Percentiles rank a stretch among this genome's conserved stretches.
Evolutionary conservation across 768 basidiomycete genomes (phyloP).

Genomic region (Lyophyllum semitale): DNA sequence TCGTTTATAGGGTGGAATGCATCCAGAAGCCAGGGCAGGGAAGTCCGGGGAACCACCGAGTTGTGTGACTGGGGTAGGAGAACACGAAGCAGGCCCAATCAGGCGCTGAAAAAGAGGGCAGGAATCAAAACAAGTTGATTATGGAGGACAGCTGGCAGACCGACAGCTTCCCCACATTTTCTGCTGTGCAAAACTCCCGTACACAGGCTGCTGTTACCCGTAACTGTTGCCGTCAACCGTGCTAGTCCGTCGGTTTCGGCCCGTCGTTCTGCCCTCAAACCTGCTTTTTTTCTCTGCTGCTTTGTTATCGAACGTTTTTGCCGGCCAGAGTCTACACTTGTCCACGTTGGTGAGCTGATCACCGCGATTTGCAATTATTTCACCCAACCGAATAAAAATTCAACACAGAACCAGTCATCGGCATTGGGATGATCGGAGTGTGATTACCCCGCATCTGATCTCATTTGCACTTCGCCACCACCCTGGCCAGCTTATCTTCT

Average conservation of each 20-base stretch:
- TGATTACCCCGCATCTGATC: conserved; percentile 17
- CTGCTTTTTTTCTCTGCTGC: not conserved
- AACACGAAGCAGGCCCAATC: conserved; percentile 2
- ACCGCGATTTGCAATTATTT: too few relatives aligned
- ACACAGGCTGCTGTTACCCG: not conserved
- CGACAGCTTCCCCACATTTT: conserved; percentile 3
- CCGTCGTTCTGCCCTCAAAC: not conserved
- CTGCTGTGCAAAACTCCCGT: not conserved
- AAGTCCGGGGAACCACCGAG: conserved; percentile 18
- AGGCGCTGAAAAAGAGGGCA: conserved; percentile 2
- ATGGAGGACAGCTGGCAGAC: conserved; percentile 1
- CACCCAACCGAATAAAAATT: conserved; percentile 4
- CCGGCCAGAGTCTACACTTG: too few relatives aligned
- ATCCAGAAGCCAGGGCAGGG: not conserved
- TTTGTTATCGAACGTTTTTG: conserved; percentile 1
- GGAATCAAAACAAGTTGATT: conserved; percentile 3
- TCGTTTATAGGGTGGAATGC: conserved; percentile 6
- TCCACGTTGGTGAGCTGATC: too few relatives aligned
- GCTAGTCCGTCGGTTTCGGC: not conserved
- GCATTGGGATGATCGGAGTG: conserved; percentile 2
- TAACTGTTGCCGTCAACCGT: conserved; percentile 5
- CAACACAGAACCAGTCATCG: not conserved
- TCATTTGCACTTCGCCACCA: not conserved
- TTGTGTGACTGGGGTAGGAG: conserved; percentile 4
- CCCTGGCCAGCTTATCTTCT: not conserved